Conservation (phyloP, 2,329 filamentous ascomycete species). For the Xylaria sp. region DNA sequence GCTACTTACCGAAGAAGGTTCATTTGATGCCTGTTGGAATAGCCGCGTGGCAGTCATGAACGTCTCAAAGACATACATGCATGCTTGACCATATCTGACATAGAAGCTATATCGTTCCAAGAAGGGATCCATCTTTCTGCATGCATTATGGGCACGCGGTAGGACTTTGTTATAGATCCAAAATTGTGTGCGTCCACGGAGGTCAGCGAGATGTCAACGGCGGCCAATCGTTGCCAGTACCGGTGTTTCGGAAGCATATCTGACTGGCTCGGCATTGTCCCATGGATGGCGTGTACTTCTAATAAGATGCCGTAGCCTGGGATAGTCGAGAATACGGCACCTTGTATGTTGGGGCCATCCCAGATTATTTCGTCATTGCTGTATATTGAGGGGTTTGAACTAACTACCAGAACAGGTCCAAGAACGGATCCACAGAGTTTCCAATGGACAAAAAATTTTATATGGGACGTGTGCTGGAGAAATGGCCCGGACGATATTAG, state of each 20-base stretch:
- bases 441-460: not conserved
- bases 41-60: not conserved
- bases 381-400: not conserved
- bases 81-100: not conserved
- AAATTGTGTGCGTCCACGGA: not conserved
- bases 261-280: not conserved
- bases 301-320: not conserved
- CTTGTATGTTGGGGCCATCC: not conserved
- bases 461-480: too few relatives aligned
- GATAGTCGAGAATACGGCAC: not conserved
- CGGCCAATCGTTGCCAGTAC: not conserved
- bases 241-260: not conserved
- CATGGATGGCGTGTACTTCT: not conserved
- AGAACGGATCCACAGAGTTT: not conserved
- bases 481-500: too few relatives aligned
- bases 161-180: not conserved
- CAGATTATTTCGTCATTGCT: not conserved
- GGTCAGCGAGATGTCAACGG: not conserved
- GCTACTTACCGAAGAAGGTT: not conserved
- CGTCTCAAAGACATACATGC: not conserved
- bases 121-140: not conserved
- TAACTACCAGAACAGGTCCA: not conserved
- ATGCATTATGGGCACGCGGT: not conserved
- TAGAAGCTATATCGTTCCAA: not conserved
- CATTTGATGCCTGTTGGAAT: not conserved